Base-by-base conservation (phyloP, 495 filamentous ascomycete genomes). In the Neurospora sp. region DNA sequence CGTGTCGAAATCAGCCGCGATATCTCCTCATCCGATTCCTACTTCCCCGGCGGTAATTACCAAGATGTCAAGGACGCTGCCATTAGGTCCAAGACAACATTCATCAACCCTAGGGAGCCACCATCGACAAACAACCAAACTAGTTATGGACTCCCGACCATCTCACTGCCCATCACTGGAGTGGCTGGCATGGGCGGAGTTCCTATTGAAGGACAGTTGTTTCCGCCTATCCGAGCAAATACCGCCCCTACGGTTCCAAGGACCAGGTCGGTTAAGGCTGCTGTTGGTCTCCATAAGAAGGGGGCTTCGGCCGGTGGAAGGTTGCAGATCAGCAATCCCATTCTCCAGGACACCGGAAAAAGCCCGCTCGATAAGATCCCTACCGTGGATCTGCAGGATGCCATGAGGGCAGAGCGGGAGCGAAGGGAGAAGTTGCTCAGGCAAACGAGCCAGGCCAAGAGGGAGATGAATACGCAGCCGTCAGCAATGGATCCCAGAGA, bases 241-340 rank as follows among this genome's bases (percentile, higher is more conserved):
- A 66, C 54, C 15, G 54, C 28, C 54, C 54, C 15, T 34, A 66
- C 72, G 0, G 70, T 42, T 17, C 11, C 59, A 69, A 31, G 42
- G 17, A 2, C 34, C 48, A 40, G 72, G 40, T 8, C 54, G 69
- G 15, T 62, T 70, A 8, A 71, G 76, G 34, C 77, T 74, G 72
- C 9, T 78, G 42, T 70, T 76, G 39, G 71, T 39, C 17, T 77
- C 76, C 75, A 81, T 72, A 85, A 84, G 76, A 77, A 76, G 66
- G 43, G 73, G 70, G 54, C 76, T 38, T 74, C 73, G 39, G 75
- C 76, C 7, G 54, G 54, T 45, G 80, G 79, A 45, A 87, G 81
- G 66, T 71, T 86, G 8, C 74, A 78, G 13, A 89, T 89, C 69
- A 85, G 86, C 31, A 80, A 83, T n/a, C 87, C 87, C 34, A 79